These are phyloP conservation scores for Bimuria novae-zelandiae DNA, from an alignment of 2,329 filamentous ascomycete genomes.

Conservation along the genomic window DNA sequence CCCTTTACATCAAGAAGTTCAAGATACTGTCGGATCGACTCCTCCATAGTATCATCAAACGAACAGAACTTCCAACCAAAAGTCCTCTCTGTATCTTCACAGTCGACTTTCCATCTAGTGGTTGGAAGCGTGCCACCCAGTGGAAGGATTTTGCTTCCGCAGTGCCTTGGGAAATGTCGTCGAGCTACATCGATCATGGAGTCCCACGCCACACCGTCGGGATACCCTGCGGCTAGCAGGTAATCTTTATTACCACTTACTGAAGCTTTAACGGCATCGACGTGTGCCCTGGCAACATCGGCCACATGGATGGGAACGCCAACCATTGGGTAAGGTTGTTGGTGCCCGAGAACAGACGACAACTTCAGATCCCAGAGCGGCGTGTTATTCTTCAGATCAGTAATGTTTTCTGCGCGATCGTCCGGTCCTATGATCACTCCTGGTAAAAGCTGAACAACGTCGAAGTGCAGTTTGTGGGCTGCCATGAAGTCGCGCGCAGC, in stretches of 20 bases:
- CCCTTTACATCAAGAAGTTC: not conserved
- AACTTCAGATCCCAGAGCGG: conserved; percentile 4
- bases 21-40: not conserved
- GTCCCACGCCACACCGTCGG: conserved; percentile 12
- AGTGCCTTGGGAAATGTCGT: conserved; percentile 5
- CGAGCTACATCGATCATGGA: conserved; percentile 3
- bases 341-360: not conserved
- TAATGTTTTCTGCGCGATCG: conserved; percentile 8
- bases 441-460: conserved; percentile 12
- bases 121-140: conserved; percentile 5
- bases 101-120: conserved; percentile 10
- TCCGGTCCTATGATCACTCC: conserved; percentile 12
- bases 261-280: conserved; percentile 11
- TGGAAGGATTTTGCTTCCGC: conserved; percentile 1
- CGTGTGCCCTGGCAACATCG: conserved; percentile 17
- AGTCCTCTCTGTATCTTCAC: conserved; percentile 10
- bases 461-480: conserved; percentile 12
- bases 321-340: not conserved
- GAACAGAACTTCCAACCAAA: conserved; percentile 14
- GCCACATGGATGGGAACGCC: conserved; percentile 9
- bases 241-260: conserved; percentile 10
- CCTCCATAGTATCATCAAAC: conserved; percentile 12
- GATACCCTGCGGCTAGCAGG: not conserved
- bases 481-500: conserved; percentile 27
- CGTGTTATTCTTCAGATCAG: not conserved